These are phyloP conservation scores for Tolypocladium nubicola DNA, from an alignment of 2,329 filamentous ascomycete genomes.

Conservation along the genomic window DNA sequence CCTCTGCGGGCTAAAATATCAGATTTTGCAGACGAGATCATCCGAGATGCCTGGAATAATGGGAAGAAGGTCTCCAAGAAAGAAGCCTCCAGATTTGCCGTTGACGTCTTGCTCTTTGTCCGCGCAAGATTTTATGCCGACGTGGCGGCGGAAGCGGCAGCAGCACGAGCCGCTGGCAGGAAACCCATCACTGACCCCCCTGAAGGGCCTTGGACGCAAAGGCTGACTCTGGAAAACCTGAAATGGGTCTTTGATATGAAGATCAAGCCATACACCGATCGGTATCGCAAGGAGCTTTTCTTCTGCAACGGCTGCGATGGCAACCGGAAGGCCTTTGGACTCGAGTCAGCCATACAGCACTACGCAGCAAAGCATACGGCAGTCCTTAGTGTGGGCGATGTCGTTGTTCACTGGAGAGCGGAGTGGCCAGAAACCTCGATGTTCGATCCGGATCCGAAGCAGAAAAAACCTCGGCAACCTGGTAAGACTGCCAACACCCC, in stretches of 20 bases:
- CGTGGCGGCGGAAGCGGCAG: slow-evolving; percentile 40
- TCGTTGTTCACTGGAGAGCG: slow-evolving; percentile 69
- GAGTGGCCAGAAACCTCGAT: slow-evolving; percentile 72
- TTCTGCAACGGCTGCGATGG: slow-evolving; percentile 60
- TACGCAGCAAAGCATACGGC: slow-evolving; percentile 74
- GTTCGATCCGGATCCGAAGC: slow-evolving; percentile 49
- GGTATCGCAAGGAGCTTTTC: slow-evolving; percentile 61
- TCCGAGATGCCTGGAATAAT: slow-evolving; percentile 52
- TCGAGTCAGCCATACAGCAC: slow-evolving; percentile 73
- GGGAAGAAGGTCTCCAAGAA: slow-evolving; percentile 54
- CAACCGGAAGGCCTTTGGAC: slow-evolving; percentile 58
- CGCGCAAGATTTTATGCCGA: slow-evolving; percentile 56
- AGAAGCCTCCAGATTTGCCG: slow-evolving; percentile 58
- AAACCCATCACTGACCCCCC: slow-evolving; percentile 35
- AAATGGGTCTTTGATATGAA: slow-evolving; percentile 76
- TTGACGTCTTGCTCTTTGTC: slow-evolving; percentile 58
- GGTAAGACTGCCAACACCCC: neutral
- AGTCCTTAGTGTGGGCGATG: slow-evolving; percentile 56
- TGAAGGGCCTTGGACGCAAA: slow-evolving; percentile 45
- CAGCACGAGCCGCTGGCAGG: slow-evolving; percentile 33
- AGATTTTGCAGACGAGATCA: slow-evolving; percentile 59
- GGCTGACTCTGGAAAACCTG: slow-evolving; percentile 72
- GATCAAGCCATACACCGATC: slow-evolving; percentile 58
- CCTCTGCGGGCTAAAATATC: slow-evolving; percentile 56
- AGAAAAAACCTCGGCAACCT: neutral